Conservation (phyloP, 2,329 filamentous ascomycete genomes). For the Paraconiothyrium sp. region DNA sequence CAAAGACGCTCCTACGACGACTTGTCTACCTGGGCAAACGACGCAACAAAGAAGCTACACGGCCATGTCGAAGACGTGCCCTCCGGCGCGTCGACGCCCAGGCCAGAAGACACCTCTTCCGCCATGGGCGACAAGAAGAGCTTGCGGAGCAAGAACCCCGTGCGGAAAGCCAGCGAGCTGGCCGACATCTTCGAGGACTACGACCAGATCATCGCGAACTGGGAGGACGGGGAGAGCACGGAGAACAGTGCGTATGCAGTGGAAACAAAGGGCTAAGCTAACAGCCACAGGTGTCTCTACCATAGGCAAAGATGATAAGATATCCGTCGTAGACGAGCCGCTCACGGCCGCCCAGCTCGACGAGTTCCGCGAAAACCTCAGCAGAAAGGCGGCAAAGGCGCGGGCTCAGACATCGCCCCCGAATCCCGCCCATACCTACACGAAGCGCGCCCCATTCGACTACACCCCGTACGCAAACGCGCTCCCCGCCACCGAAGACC, state of each 20-base stretch:
- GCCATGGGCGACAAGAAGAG: constrained; percentile 70
- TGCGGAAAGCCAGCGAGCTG: constrained; percentile 85
- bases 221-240: constrained; percentile 82
- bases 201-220: constrained; percentile 78
- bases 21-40: constrained; percentile 55
- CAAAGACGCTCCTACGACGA: constrained; percentile 55
- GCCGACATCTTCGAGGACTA: constrained; percentile 93
- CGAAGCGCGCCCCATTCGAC: constrained; percentile 52
- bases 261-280: constrained; percentile 26
- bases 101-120: constrained; percentile 27
- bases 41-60: constrained; percentile 48
- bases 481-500: constrained; percentile 56
- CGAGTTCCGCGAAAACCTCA: constrained; percentile 20
- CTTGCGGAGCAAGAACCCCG: constrained; percentile 83
- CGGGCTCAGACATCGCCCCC: constrained; percentile 24
- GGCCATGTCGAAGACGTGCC: constrained; percentile 44
- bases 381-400: constrained; percentile 33
- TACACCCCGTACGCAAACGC: constrained; percentile 51
- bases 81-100: constrained; percentile 44
- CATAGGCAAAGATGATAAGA: constrained; percentile 67
- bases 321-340: constrained; percentile 73
- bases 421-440: constrained; percentile 23
- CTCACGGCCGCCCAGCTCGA: constrained; percentile 37
- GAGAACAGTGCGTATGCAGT: constrained; percentile 61
- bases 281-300: constrained; percentile 69